These are phyloP conservation scores for Saururus chinensis DNA, from an alignment of 164 flowering plant genomes.

Conservation along the genomic window DNA sequence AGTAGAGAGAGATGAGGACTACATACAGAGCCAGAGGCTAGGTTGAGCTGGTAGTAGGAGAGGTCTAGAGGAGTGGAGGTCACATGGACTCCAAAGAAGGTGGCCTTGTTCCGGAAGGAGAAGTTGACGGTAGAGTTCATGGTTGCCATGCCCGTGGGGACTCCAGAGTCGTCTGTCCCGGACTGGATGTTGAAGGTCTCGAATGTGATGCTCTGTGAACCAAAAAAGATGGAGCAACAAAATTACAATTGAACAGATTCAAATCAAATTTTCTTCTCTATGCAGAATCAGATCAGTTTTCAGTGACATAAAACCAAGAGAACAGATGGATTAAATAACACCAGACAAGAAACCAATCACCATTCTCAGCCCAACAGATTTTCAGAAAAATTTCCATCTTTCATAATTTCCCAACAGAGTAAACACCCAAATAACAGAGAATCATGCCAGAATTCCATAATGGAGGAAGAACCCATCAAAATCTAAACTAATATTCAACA, in stretches of 20 bases:
- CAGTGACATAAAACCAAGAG: no score
- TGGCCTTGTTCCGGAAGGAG: constrained; percentile 64
- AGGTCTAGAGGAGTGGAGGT: constrained; percentile 61
- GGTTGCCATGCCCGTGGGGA: constrained; percentile 77
- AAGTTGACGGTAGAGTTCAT: constrained; percentile 66
- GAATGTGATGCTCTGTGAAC: constrained; percentile 51
- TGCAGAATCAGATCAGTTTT: not conserved
- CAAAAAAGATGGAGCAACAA: not conserved
- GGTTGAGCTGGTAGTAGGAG: constrained; percentile 41
- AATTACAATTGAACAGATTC: no score
- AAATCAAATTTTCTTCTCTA: not conserved
- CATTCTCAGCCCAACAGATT: no score
- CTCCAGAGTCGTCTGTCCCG: constrained; percentile 71
- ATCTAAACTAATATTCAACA: no score
- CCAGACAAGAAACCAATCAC: no score
- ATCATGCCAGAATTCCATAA: no score
- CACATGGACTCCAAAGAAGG: constrained; percentile 86
- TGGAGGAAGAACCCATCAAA: no score
- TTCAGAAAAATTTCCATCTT: no score
- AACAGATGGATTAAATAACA: no score
- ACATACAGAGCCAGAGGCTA: constrained; percentile 66
- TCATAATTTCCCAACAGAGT: no score
- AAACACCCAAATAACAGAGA: no score
- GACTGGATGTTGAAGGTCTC: constrained; percentile 63
- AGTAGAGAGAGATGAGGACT: constrained; percentile 1